These are phyloP conservation scores for Trichaptum fuscoviolaceum DNA, from an alignment of 768 basidiomycete species.

Conservation along the genomic window DNA sequence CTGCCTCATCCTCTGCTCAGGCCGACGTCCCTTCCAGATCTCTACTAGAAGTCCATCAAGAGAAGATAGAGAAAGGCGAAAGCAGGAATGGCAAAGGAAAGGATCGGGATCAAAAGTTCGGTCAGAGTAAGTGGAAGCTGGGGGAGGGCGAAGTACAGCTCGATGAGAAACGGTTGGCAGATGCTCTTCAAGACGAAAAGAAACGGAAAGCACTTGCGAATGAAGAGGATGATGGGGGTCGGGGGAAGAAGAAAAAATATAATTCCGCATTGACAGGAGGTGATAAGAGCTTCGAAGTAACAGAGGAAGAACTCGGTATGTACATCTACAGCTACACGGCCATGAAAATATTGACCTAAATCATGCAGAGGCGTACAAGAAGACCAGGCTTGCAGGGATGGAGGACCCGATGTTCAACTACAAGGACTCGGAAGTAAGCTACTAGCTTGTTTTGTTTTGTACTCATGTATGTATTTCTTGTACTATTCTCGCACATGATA, in stretches of 20 bases:
- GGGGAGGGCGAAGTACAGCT: constrained; percentile 80
- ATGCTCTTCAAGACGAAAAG: constrained; percentile 73
- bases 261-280: constrained; percentile 21
- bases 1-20: constrained; percentile 23
- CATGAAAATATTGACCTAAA: constrained; percentile 14
- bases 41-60: constrained; percentile 6
- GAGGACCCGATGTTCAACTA: constrained; percentile 96
- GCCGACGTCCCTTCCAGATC: constrained; percentile 7
- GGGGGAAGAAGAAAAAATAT: constrained; percentile 16
- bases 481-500: neutral
- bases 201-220: constrained; percentile 66
- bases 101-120: constrained; percentile 25
- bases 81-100: constrained; percentile 21
- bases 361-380: constrained; percentile 81
- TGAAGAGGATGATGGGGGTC: constrained; percentile 50
- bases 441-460: neutral
- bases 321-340: constrained; percentile 13
- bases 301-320: constrained; percentile 83
- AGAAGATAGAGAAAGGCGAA: constrained; percentile 12
- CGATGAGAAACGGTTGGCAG: constrained; percentile 61
- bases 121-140: constrained; percentile 28
- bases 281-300: constrained; percentile 67
- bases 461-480: neutral
- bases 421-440: constrained; percentile 49
- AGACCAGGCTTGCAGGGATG: constrained; percentile 58